Percentiles rank a stretch among this genome's conserved stretches.
These are phyloP conservation scores for Magnaporthiopsis rhizophila DNA, from an alignment of 2,329 filamentous ascomycete species.

Conservation along the genomic window DNA sequence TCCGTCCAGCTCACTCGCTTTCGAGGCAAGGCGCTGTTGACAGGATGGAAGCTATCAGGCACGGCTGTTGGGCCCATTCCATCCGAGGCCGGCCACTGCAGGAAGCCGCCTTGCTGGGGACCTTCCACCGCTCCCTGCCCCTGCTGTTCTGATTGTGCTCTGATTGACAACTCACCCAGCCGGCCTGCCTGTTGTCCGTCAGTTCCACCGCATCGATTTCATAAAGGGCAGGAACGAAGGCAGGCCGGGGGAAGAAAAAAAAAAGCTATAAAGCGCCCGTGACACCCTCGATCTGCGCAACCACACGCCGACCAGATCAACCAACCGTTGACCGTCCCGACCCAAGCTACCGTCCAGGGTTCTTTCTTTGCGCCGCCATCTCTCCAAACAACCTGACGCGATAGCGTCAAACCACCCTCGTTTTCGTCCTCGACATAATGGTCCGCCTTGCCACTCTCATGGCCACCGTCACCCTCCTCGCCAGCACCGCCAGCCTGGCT, in stretches of 20 bases:
- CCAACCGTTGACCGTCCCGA: background rate
- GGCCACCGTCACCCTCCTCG: background rate
- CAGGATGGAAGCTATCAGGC: background rate
- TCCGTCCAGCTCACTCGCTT: background rate
- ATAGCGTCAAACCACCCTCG: background rate
- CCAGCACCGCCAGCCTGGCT: background rate
- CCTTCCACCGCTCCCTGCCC: background rate
- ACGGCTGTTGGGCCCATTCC: background rate
- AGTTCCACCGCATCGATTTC: background rate
- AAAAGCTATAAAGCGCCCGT: background rate
- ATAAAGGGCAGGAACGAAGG: too few relatives aligned
- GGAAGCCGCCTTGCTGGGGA: background rate
- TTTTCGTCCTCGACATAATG: background rate
- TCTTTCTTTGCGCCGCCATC: background rate
- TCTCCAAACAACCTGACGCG: background rate
- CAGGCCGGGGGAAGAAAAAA: background rate
- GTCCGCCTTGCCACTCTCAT: conserved; percentile 1
- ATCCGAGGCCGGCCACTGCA: background rate
- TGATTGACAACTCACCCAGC: background rate
- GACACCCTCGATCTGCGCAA: background rate
- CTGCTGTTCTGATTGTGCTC: background rate
- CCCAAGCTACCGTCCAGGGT: background rate
- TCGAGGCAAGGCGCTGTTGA: background rate
- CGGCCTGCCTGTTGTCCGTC: background rate
- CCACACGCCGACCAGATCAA: background rate